Percentiles rank a stretch among this genome's conserved stretches.
Evolutionary conservation across 2,329 filamentous ascomycete genomes (phyloP).

Genomic region (Metarhizium album): DNA sequence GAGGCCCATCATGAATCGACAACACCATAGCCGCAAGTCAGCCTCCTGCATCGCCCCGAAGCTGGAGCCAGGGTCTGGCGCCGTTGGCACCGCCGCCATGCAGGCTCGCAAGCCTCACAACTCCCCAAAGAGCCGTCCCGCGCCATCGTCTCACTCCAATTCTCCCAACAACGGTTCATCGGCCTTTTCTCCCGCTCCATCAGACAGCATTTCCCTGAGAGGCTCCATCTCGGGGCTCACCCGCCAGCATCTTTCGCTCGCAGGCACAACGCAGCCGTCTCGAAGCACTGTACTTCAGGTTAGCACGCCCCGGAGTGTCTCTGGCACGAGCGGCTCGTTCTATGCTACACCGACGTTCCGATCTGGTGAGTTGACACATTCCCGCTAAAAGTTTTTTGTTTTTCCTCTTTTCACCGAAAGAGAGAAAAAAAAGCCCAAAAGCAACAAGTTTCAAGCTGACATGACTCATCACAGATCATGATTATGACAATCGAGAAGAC

Average conservation of each 20-base stretch:
- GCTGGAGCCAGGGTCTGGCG: slow-evolving; percentile 41
- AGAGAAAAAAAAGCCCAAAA: no score
- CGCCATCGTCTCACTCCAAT: slow-evolving; percentile 64
- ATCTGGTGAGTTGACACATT: slow-evolving; percentile 60
- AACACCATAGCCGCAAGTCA: slow-evolving; percentile 63
- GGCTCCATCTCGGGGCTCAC: slow-evolving; percentile 23
- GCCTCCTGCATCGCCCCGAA: slow-evolving; percentile 68
- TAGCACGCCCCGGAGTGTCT: slow-evolving; percentile 23
- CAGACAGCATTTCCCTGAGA: slow-evolving; percentile 38
- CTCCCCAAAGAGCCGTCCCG: slow-evolving; percentile 66
- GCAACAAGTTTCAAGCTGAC: no score
- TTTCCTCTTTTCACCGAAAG: neutral
- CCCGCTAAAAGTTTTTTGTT: neutral
- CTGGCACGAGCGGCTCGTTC: slow-evolving; percentile 41
- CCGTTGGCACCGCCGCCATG: slow-evolving; percentile 34
- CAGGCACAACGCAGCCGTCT: slow-evolving; percentile 13
- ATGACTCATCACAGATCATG: slow-evolving; percentile 65
- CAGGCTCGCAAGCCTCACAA: slow-evolving; percentile 44
- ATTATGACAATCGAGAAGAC: slow-evolving; percentile 85
- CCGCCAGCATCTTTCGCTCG: slow-evolving; percentile 22
- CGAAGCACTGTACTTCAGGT: slow-evolving; percentile 26
- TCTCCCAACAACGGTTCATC: slow-evolving; percentile 42
- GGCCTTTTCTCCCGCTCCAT: slow-evolving; percentile 31
- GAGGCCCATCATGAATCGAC: slow-evolving; percentile 69
- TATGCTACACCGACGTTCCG: slow-evolving; percentile 79